Evolutionary conservation across 2,329 filamentous ascomycete species (phyloP).

Genomic region (Fusarium algeriense): DNA sequence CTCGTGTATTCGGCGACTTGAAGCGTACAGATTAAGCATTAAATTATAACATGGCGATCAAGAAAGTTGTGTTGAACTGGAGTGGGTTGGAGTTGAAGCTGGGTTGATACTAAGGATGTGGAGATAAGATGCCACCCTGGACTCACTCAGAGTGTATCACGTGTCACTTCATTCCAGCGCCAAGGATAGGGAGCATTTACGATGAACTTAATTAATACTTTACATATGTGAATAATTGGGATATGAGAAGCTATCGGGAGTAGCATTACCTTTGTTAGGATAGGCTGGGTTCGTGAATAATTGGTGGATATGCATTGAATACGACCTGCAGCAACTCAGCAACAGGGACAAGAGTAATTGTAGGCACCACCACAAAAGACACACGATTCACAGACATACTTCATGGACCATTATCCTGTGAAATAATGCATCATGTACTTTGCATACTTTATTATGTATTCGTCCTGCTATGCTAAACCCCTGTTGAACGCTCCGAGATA

Average conservation of each 20-base stretch:
- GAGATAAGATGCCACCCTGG: slow-evolving; percentile 47
- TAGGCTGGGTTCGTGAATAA: not conserved
- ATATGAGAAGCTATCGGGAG: not conserved
- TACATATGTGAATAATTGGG: not conserved
- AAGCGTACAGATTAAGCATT: slow-evolving; percentile 17
- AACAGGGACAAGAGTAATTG: fast-evolving
- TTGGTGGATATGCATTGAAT: not conserved
- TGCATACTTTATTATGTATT: not conserved
- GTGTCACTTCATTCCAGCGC: slow-evolving; percentile 26
- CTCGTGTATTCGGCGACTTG: slow-evolving; percentile 15
- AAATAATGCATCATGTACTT: not conserved
- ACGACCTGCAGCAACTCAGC: not conserved
- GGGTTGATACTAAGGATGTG: slow-evolving; percentile 20
- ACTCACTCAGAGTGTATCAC: slow-evolving; percentile 36
- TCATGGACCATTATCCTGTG: not conserved
- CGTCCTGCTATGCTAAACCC: not conserved
- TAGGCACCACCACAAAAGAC: fast-evolving
- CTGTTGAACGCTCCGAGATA: slow-evolving; percentile 19
- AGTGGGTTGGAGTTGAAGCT: slow-evolving; percentile 10
- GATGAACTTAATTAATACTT: not conserved
- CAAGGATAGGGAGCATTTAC: slow-evolving; percentile 2
- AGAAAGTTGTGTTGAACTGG: not conserved
- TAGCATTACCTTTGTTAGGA: not conserved
- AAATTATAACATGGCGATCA: slow-evolving; percentile 39
- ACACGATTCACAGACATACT: too few species aligned